Percentiles rank a stretch among this genome's conserved stretches.
These are phyloP conservation scores for Lolium rigidum DNA, from an alignment of 176 grass and related monocot species.

Conservation along the genomic window DNA sequence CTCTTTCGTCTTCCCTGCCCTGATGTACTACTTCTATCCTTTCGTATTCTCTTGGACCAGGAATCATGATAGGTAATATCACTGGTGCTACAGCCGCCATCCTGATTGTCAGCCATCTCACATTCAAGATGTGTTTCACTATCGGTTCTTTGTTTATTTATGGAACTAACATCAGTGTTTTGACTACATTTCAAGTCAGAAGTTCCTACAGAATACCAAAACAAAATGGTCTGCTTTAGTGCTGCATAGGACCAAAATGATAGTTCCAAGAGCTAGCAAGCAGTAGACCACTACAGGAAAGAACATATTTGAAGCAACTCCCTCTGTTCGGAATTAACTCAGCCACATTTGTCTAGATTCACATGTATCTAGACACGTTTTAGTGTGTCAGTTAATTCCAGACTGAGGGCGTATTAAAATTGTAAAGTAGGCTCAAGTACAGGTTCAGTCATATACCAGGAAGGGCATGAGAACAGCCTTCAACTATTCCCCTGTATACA, in stretches of 20 bases:
- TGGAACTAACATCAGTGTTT: slow-evolving; percentile 47
- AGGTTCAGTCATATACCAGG: slow-evolving; percentile 57
- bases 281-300: slow-evolving; percentile 24
- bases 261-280: slow-evolving; percentile 18
- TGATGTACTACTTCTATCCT: slow-evolving; percentile 71
- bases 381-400: no score
- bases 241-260: slow-evolving; percentile 3
- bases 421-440: slow-evolving; percentile 24
- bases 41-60: slow-evolving; percentile 73
- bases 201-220: slow-evolving; percentile 52
- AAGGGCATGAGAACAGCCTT: slow-evolving; percentile 58
- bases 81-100: slow-evolving; percentile 85
- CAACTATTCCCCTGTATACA: slow-evolving; percentile 91
- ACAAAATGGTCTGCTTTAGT: slow-evolving; percentile 36
- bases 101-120: slow-evolving; percentile 58
- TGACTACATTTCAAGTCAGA: slow-evolving; percentile 56
- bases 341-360: no score
- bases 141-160: slow-evolving; percentile 44
- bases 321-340: no score
- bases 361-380: no score
- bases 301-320: slow-evolving; percentile 20
- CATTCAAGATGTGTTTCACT: slow-evolving; percentile 60
- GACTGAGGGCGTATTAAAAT: not conserved
- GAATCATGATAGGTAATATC: slow-evolving; percentile 71
- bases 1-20: slow-evolving; percentile 78